phyloP scores from a whole-genome alignment of 2,329 filamentous ascomycete genomes.

The Laburnicola sp. region DNA sequence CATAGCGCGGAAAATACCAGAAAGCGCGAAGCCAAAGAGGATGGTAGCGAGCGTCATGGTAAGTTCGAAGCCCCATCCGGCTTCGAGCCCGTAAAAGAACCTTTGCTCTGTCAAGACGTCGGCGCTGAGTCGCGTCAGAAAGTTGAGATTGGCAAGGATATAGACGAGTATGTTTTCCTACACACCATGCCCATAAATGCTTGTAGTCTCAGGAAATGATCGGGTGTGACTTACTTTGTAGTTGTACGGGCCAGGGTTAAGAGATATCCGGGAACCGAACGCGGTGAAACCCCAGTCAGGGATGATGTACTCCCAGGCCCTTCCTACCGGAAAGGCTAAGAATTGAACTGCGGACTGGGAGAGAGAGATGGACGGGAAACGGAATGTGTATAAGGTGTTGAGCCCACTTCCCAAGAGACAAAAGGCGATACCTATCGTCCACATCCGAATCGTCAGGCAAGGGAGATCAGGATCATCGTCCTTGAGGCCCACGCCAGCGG shows the following conservation, averaged over 20 bases:
- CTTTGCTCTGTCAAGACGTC: slow-evolving; percentile 45
- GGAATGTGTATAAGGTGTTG: slow-evolving; percentile 84
- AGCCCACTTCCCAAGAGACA: slow-evolving; percentile 79
- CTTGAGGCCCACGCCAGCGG: too few relatives aligned
- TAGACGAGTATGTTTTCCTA: too few relatives aligned
- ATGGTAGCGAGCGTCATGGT: slow-evolving; percentile 82
- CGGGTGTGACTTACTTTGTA: not conserved
- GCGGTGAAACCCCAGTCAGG: not conserved
- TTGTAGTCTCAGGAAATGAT: too few relatives aligned
- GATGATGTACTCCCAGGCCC: slow-evolving; percentile 68
- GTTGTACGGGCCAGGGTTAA: slow-evolving; percentile 7
- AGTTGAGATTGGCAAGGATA: not conserved
- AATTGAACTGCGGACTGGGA: slow-evolving; percentile 85
- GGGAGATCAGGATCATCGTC: slow-evolving; percentile 73
- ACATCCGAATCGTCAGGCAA: slow-evolving; percentile 87
- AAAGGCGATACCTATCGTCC: slow-evolving; percentile 77
- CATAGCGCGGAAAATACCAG: slow-evolving; percentile 77
- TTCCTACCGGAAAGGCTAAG: slow-evolving; percentile 80
- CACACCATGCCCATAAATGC: too few relatives aligned
- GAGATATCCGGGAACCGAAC: slow-evolving; percentile 10
- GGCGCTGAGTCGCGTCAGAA: not conserved
- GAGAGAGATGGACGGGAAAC: slow-evolving; percentile 88
- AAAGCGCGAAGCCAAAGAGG: slow-evolving; percentile 83
- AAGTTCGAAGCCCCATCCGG: slow-evolving; percentile 73
- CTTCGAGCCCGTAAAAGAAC: slow-evolving; percentile 76